These are phyloP conservation scores for Circinella umbellata DNA, from an alignment of 371 early-diverging fungal genomes.

Conservation along the genomic window DNA sequence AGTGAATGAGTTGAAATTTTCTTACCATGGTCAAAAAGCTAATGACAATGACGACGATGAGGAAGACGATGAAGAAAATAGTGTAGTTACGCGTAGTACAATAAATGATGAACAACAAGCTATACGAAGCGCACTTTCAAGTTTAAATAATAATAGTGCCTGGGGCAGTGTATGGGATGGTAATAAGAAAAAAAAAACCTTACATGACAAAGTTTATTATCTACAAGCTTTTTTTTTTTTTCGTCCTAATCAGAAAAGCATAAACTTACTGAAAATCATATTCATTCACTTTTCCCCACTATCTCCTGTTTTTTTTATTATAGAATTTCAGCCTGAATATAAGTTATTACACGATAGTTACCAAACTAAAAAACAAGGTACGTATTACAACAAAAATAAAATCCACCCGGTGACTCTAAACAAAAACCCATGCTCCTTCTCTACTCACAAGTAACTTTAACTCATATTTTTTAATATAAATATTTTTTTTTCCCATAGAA, in stretches of 20 bases:
- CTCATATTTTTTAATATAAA: too few species aligned
- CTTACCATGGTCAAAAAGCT: background rate
- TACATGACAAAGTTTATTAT: too few species aligned
- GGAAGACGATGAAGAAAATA: slow-evolving; percentile 7
- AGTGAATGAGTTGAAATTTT: background rate
- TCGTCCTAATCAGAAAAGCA: background rate
- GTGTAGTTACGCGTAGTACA: background rate
- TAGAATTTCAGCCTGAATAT: slow-evolving; percentile 41
- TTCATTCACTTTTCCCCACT: too few species aligned
- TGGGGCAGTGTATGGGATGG: slow-evolving; percentile 20
- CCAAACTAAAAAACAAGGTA: slow-evolving; percentile 29
- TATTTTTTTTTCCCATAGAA: slow-evolving; percentile 14
- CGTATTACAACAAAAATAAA: background rate
- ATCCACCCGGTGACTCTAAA: slow-evolving; percentile 8
- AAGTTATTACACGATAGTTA: slow-evolving; percentile 35
- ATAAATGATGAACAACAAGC: background rate
- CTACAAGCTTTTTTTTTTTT: background rate
- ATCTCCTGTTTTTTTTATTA: background rate
- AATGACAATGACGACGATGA: slow-evolving; percentile 16
- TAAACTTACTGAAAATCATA: background rate
- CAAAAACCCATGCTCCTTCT: background rate
- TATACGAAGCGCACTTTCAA: slow-evolving; percentile 10
- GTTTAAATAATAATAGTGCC: slow-evolving; percentile 8
- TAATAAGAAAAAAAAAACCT: background rate
- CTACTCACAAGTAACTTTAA: background rate